A percentile compares a stretch with the other conserved stretches of the same genome.
Evolutionary conservation across 2,329 filamentous ascomycete genomes (phyloP).

Genomic region (Stemphylium lycopersici): DNA sequence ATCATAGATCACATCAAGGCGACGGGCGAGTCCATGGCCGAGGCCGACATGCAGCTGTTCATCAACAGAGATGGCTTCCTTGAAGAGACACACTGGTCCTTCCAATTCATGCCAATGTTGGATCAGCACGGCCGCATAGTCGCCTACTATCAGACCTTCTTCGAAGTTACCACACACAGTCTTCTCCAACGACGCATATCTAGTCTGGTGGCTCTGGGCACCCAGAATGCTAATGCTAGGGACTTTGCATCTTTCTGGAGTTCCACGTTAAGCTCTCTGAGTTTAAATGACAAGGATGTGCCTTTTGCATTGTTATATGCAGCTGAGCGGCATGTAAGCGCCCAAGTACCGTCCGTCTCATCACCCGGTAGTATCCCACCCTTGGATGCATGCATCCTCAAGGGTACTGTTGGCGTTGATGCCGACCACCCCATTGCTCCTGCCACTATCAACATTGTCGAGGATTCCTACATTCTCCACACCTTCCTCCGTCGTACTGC

Average conservation of each 20-base stretch:
- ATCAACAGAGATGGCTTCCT: constrained; percentile 69
- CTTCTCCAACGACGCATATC: constrained; percentile 31
- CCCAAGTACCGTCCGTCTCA: constrained; percentile 23
- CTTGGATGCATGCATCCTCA: constrained; percentile 26
- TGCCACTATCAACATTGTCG: constrained; percentile 27
- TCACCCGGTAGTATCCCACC: constrained; percentile 21
- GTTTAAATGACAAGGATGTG: constrained; percentile 66
- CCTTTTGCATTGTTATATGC: constrained; percentile 37
- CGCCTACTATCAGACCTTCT: constrained; percentile 76
- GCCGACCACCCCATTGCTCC: constrained; percentile 36
- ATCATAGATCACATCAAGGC: constrained; percentile 30
- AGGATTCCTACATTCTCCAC: constrained; percentile 27
- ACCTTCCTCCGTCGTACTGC: constrained; percentile 36
- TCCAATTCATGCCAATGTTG: constrained; percentile 76
- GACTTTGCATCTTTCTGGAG: constrained; percentile 74
- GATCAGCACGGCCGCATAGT: constrained; percentile 71
- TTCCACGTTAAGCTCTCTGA: constrained; percentile 68
- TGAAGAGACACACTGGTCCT: constrained; percentile 81
- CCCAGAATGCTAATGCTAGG: constrained; percentile 70
- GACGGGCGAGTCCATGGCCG: constrained; percentile 27
- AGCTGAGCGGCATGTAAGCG: constrained; percentile 17
- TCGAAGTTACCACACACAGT: constrained; percentile 71
- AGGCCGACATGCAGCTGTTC: constrained; percentile 74
- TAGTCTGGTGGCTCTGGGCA: constrained; percentile 70
- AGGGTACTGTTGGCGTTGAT: constrained; percentile 33